A percentile compares a stretch with the other conserved stretches of the same genome.
These are phyloP conservation scores for Entonaema liquescens DNA, from an alignment of 495 filamentous ascomycete genomes.

Conservation along the genomic window DNA sequence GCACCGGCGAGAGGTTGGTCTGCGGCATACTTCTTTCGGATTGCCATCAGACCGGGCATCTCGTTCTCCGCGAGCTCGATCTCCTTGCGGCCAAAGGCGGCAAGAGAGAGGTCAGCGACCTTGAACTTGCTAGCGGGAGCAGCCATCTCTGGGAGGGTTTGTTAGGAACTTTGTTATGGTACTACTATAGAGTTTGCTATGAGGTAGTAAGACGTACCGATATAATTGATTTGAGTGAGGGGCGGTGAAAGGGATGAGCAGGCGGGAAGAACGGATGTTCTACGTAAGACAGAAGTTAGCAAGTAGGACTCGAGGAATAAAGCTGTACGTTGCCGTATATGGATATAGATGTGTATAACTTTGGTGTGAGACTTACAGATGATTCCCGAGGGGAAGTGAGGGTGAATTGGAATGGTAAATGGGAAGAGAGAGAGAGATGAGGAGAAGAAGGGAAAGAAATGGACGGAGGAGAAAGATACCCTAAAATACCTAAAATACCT, in stretches of 20 bases:
- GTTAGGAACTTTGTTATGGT: slow-evolving; percentile 1
- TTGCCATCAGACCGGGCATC: slow-evolving; percentile 97
- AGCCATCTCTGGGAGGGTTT: slow-evolving; percentile 57
- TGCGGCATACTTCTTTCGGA: slow-evolving; percentile 84
- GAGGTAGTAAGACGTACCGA: slow-evolving; percentile 20
- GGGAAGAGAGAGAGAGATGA: slow-evolving; percentile 28
- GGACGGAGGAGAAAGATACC: neutral
- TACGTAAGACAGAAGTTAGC: slow-evolving; percentile 16
- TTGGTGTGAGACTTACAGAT: slow-evolving; percentile 6
- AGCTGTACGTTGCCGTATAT: neutral
- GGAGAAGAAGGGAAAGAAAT: slow-evolving; percentile 15
- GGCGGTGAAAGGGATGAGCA: slow-evolving; percentile 24
- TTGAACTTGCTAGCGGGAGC: slow-evolving; percentile 94
- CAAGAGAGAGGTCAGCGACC: slow-evolving; percentile 97
- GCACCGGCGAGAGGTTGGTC: slow-evolving; percentile 92
- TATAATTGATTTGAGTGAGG: slow-evolving; percentile 16
- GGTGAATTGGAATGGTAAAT: slow-evolving; percentile 9
- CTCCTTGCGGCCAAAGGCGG: slow-evolving; percentile 98
- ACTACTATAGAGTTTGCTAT: neutral
- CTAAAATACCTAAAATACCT: slow-evolving; percentile 7
- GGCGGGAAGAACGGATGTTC: slow-evolving; percentile 18
- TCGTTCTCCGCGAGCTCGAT: slow-evolving; percentile 99
- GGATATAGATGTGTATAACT: neutral
- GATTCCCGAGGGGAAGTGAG: slow-evolving; percentile 16
- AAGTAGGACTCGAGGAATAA: slow-evolving; percentile 3